Percentiles rank a stretch among this genome's conserved stretches.
phyloP scores from a whole-genome alignment of 1,284 basidiomycete genomes.

The Pascua guehoae region DNA sequence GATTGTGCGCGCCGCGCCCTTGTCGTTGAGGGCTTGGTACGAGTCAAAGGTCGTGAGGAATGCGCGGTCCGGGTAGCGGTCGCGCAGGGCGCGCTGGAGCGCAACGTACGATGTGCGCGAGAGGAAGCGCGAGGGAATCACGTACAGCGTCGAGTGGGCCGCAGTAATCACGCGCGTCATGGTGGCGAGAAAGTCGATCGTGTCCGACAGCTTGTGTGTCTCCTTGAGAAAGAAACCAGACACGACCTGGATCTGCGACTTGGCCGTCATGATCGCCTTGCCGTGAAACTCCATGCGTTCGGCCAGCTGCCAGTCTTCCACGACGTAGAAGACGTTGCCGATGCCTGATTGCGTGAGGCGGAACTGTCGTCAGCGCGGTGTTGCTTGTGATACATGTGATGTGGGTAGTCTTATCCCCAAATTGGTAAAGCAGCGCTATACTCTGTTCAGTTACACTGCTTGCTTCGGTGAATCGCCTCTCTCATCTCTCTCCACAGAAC shows the following conservation, averaged over 20 bases:
- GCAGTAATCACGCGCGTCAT: constrained; percentile 52
- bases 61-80: constrained; percentile 27
- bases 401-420: background rate
- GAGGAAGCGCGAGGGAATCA: constrained; percentile 51
- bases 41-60: constrained; percentile 53
- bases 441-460: too few relatives aligned
- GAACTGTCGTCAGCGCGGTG: constrained; percentile 40
- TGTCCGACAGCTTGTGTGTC: constrained; percentile 53
- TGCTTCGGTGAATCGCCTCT: too few relatives aligned
- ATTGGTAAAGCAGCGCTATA: too few relatives aligned
- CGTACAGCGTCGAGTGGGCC: constrained; percentile 40
- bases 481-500: too few relatives aligned
- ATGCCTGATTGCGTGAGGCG: constrained; percentile 54
- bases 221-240: constrained; percentile 58
- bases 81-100: constrained; percentile 45
- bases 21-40: constrained; percentile 54
- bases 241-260: constrained; percentile 56
- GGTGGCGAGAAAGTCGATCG: constrained; percentile 53
- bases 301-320: constrained; percentile 55
- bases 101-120: constrained; percentile 35
- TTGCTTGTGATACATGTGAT: background rate
- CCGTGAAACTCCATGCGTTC: constrained; percentile 38
- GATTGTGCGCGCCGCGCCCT: constrained; percentile 51
- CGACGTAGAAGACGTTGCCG: constrained; percentile 55
- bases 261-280: constrained; percentile 47